Evolutionary conservation across 768 basidiomycete species (phyloP).

Genomic region (Wakefieldia striispora): DNA sequence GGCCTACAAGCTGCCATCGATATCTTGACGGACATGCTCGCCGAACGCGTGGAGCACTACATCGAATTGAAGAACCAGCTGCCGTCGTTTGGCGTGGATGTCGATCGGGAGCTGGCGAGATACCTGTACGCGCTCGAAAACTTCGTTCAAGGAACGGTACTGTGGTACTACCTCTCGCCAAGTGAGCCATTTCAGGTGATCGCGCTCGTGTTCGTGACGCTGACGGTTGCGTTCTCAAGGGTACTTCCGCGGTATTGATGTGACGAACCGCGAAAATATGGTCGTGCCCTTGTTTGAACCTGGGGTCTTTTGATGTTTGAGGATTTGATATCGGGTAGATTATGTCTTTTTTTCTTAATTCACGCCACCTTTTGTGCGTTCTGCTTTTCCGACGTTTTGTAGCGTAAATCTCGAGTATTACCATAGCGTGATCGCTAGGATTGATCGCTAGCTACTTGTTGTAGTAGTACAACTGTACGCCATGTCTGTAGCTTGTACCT

Average conservation of each 20-base stretch:
- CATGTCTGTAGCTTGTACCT: slow-evolving; percentile 3
- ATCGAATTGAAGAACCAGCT: slow-evolving; percentile 29
- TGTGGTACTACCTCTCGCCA: slow-evolving; percentile 41
- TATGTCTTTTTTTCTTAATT: not conserved
- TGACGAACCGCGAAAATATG: slow-evolving; percentile 27
- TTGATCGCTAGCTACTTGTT: not conserved
- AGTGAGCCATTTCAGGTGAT: slow-evolving; percentile 23
- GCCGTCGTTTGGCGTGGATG: slow-evolving; percentile 35
- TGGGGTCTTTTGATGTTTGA: slow-evolving; percentile 19
- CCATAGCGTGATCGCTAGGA: slow-evolving; percentile 15
- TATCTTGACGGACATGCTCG: slow-evolving; percentile 37
- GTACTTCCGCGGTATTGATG: slow-evolving; percentile 35
- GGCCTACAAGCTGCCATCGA: slow-evolving; percentile 36
- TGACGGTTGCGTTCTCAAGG: slow-evolving; percentile 21
- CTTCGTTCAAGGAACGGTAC: slow-evolving; percentile 38
- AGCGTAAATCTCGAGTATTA: not conserved
- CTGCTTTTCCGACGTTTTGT: slow-evolving; percentile 19
- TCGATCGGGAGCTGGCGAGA: slow-evolving; percentile 33
- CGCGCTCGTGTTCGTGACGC: not conserved
- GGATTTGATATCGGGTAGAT: not conserved
- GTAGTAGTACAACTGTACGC: slow-evolving; percentile 1
- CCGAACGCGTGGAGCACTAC: slow-evolving; percentile 35
- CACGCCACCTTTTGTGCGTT: not conserved
- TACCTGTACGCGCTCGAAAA: slow-evolving; percentile 37
- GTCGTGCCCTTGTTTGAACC: slow-evolving; percentile 31